Percentiles rank a stretch among this genome's conserved stretches.
Evolutionary conservation across 768 basidiomycete genomes (phyloP).

Genomic region (Filobasidium wieringae): DNA sequence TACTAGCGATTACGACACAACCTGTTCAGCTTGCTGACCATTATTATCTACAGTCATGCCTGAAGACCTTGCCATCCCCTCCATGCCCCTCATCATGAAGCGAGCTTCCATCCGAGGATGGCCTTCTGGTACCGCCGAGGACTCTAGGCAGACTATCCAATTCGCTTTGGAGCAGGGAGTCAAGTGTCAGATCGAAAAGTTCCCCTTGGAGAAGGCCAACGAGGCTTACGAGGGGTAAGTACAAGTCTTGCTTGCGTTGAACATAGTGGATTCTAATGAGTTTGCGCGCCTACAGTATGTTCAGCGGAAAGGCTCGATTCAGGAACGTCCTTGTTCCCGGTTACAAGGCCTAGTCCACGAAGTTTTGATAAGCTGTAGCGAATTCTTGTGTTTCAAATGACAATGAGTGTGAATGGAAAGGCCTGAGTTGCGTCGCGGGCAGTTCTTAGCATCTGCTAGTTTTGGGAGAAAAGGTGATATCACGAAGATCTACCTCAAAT

Average conservation of each 20-base stretch:
- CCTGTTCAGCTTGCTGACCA: background rate
- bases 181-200: conserved; percentile 14
- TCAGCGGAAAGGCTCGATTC: conserved; percentile 13
- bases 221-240: conserved; percentile 16
- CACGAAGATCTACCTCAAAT: no score
- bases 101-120: conserved; percentile 17
- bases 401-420: no score
- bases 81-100: conserved; percentile 13
- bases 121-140: conserved; percentile 16
- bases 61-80: background rate
- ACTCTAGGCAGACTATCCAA: conserved; percentile 16
- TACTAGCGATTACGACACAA: background rate
- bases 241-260: no score
- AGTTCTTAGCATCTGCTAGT: no score
- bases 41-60: conserved; percentile 2
- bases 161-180: conserved; percentile 15
- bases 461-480: no score
- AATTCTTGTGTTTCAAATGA: no score
- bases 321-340: conserved; percentile 14
- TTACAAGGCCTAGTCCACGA: conserved; percentile 2
- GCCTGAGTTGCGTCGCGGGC: no score
- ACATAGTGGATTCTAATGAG: background rate
- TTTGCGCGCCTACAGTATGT: conserved; percentile 5
- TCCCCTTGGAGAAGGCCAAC: conserved; percentile 9
- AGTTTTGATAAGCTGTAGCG: no score